phyloP scores from a whole-genome alignment of 441 rosid genomes.

The Adansonia grandidieri region DNA sequence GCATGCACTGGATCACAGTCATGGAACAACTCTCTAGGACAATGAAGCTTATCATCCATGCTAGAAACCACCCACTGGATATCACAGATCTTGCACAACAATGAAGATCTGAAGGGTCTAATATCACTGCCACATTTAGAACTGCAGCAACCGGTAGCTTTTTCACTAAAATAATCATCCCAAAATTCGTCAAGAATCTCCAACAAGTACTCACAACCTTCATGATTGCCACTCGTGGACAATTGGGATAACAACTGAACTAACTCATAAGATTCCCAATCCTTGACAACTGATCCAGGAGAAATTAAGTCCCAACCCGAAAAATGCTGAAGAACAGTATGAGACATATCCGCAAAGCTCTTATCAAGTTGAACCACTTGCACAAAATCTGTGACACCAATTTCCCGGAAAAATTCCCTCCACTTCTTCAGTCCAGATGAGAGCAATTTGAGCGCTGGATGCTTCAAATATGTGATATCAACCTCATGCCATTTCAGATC shows the following conservation, averaged over 20 bases:
- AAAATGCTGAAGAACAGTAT: conserved; percentile 34
- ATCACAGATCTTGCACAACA: conserved; percentile 63
- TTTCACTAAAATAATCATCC: conserved; percentile 56
- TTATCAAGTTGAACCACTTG: conserved; percentile 75
- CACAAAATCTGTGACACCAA: conserved; percentile 85
- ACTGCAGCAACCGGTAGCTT: conserved; percentile 52
- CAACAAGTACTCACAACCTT: conserved; percentile 71
- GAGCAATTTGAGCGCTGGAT: conserved; percentile 62
- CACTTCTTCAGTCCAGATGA: conserved; percentile 59
- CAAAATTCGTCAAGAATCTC: conserved; percentile 74
- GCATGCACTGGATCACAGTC: conserved; percentile 82
- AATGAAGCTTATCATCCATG: conserved; percentile 72
- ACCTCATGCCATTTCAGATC: conserved; percentile 82
- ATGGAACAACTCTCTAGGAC: conserved; percentile 71
- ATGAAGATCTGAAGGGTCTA: conserved; percentile 67
- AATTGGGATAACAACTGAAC: conserved; percentile 55
- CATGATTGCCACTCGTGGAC: conserved; percentile 47
- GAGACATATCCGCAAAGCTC: conserved; percentile 54
- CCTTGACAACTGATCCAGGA: conserved; percentile 54
- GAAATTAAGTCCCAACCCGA: conserved; percentile 41
- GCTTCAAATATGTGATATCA: conserved; percentile 71
- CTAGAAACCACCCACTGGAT: conserved; percentile 78
- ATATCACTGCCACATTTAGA: conserved; percentile 39
- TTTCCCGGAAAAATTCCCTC: conserved; percentile 87
- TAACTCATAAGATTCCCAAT: conserved; percentile 92